phyloP scores from a whole-genome alignment of 2,329 filamentous ascomycete genomes.

The Aureobasidium sp. region DNA sequence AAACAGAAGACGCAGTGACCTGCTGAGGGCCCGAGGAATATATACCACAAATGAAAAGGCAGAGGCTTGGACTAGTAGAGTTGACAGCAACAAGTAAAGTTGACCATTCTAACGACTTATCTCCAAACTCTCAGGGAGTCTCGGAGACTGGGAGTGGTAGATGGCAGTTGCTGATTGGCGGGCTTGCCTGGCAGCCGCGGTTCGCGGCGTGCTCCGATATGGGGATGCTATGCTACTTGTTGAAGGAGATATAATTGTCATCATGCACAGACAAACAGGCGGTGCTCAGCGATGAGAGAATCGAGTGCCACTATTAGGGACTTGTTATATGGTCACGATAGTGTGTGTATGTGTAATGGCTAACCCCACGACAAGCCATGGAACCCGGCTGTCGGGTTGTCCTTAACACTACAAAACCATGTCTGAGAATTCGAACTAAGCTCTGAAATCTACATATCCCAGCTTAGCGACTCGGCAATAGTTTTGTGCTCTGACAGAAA shows the following conservation, averaged over 20 bases:
- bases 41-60: background rate
- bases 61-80: background rate
- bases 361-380: background rate
- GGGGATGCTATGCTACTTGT: background rate
- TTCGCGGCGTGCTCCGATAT: conserved; percentile 14
- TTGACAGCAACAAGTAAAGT: background rate
- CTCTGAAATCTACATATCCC: background rate
- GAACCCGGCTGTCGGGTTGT: background rate
- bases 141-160: background rate
- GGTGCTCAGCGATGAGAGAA: background rate
- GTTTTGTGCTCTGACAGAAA: background rate
- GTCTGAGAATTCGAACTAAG: background rate
- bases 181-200: background rate
- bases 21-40: background rate
- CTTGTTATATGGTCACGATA: background rate
- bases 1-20: background rate
- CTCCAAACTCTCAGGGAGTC: background rate
- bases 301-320: background rate
- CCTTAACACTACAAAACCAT: background rate
- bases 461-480: background rate
- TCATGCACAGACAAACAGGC: no score
- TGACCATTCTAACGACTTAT: conserved; percentile 10
- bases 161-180: conserved; percentile 7
- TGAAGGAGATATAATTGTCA: background rate
- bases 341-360: background rate